phyloP scores from a whole-genome alignment of 2,329 filamentous ascomycete species.

The Alternaria alternata region DNA sequence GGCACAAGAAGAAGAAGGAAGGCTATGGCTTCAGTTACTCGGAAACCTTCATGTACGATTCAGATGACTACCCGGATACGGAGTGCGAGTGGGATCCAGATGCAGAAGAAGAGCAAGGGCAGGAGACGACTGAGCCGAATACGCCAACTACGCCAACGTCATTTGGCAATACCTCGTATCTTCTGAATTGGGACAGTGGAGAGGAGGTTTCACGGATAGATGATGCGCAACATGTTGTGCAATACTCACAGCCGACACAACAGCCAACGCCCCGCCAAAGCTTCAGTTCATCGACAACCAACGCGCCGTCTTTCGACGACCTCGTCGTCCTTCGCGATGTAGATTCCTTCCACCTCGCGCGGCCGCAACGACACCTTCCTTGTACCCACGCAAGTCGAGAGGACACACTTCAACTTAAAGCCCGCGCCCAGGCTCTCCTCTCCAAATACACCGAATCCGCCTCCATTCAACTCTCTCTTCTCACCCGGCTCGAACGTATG shows the following conservation, averaged over 20 bases:
- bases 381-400: slow-evolving; percentile 36
- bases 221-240: neutral
- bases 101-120: neutral
- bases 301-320: slow-evolving; percentile 31
- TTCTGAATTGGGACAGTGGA: slow-evolving; percentile 5
- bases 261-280: neutral
- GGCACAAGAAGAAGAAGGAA: slow-evolving; percentile 31
- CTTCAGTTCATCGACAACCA: neutral
- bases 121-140: neutral
- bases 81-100: slow-evolving; percentile 26
- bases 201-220: neutral
- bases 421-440: slow-evolving; percentile 13
- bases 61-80: slow-evolving; percentile 34
- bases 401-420: slow-evolving; percentile 25
- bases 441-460: slow-evolving; percentile 25
- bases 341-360: slow-evolving; percentile 28
- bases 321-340: slow-evolving; percentile 33
- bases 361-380: slow-evolving; percentile 22
- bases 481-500: slow-evolving; percentile 37
- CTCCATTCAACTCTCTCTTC: slow-evolving; percentile 22
- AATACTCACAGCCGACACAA: neutral
- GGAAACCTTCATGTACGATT: slow-evolving; percentile 31
- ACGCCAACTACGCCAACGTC: neutral
- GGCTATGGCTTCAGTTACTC: slow-evolving; percentile 39
- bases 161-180: neutral